Conservation (phyloP, 768 basidiomycete species). For the Leccinum arenicola region DNA sequence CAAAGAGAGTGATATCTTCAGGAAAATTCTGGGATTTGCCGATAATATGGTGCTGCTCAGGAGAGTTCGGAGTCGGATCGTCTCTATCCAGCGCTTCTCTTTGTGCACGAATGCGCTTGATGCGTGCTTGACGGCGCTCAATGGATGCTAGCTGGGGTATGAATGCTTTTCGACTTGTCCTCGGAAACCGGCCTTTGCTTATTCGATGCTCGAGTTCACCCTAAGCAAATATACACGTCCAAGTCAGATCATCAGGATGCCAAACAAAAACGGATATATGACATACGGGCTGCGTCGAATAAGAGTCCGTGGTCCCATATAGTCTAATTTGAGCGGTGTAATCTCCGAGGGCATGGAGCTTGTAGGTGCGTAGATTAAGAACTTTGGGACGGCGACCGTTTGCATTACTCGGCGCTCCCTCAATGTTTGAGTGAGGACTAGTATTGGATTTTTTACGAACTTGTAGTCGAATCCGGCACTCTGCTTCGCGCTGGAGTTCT, state of each 20-base stretch:
- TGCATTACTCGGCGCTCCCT: too few species aligned
- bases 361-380: neutral
- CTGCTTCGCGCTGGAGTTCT: neutral
- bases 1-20: neutral
- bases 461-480: neutral
- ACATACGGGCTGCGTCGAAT: neutral
- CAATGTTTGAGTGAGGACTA: too few species aligned
- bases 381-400: neutral
- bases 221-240: neutral
- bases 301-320: too few species aligned
- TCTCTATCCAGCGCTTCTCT: neutral
- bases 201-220: neutral
- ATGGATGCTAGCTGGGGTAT: neutral
- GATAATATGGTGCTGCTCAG: neutral
- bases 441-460: neutral
- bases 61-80: neutral
- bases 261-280: neutral
- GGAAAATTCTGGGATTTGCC: neutral
- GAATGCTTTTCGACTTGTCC: neutral
- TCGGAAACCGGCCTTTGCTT: neutral
- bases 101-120: neutral
- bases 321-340: neutral
- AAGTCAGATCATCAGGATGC: neutral
- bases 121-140: neutral
- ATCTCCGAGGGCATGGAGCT: neutral